Percentiles rank a stretch among this genome's conserved stretches.
phyloP scores from a whole-genome alignment of 805 yeast genomes.

The Hanseniaspora guilliermondii region DNA sequence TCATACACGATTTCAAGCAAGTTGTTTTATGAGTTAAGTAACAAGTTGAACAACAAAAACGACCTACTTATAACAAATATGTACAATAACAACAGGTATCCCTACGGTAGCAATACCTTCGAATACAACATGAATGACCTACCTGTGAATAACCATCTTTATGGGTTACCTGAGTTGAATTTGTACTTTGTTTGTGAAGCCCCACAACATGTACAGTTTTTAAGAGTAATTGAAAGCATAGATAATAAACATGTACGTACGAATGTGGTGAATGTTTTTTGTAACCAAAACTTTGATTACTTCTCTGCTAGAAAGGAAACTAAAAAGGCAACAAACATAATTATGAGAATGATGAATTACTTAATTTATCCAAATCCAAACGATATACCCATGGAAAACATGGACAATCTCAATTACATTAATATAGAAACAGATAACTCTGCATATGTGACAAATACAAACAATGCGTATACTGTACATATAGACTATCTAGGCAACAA shows the following conservation, averaged over 20 bases:
- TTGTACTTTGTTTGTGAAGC: slow-evolving; percentile 3
- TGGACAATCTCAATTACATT: background rate
- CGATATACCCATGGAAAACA: background rate
- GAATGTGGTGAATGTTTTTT: slow-evolving; percentile 1
- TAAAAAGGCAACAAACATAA: background rate
- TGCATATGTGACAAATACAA: background rate
- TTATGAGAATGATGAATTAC: background rate
- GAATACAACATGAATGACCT: background rate
- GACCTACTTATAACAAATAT: slow-evolving; percentile 1
- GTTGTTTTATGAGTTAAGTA: slow-evolving; percentile 2
- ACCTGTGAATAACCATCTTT: slow-evolving; percentile 8
- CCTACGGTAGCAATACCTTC: background rate
- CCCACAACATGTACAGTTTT: background rate
- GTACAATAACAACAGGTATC: background rate
- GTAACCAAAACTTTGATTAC: slow-evolving; percentile 2
- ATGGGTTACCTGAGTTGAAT: slow-evolving; percentile 4
- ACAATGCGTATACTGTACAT: background rate
- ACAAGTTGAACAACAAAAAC: background rate
- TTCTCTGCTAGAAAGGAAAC: background rate
- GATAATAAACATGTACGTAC: background rate
- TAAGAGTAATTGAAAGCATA: background rate
- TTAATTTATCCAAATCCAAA: background rate
- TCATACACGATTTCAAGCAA: slow-evolving; percentile 3
- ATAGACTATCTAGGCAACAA: background rate
- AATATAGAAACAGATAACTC: background rate